Conservation (phyloP, 352 stramenopile genomes). For the Phytophthora palmivora region DNA sequence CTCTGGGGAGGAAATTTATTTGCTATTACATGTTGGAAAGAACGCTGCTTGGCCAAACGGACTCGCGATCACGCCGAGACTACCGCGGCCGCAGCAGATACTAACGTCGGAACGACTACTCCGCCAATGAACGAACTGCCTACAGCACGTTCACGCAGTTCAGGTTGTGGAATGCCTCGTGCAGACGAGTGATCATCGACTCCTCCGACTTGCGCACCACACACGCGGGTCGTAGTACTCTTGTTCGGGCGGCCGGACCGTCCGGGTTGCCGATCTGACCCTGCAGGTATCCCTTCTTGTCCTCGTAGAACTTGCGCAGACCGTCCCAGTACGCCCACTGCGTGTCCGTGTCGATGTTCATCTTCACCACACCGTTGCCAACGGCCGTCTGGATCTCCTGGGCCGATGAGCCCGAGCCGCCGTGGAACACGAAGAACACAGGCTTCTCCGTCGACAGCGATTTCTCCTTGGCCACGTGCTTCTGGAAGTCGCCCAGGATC, state of each 20-base stretch:
- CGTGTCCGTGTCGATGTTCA: constrained; percentile 99
- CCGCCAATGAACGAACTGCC: constrained; percentile 6
- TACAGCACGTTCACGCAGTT: constrained; percentile 67
- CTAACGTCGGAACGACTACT: constrained; percentile 20
- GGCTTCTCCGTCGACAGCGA: constrained; percentile 91
- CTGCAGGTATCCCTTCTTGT: constrained; percentile 98
- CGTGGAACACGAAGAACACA: constrained; percentile 99
- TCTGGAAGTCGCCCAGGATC: constrained; percentile 97
- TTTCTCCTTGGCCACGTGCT: constrained; percentile 81
- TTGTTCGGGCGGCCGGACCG: constrained; percentile 98
- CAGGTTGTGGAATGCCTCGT: constrained; percentile 93
- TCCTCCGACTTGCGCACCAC: constrained; percentile 97
- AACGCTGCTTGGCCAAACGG: constrained; percentile 7
- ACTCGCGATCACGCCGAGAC: not conserved
- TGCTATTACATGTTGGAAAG: constrained; percentile 39
- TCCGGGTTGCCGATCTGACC: constrained; percentile 98
- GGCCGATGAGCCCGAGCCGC: constrained; percentile 96
- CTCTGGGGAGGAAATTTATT: constrained; percentile 23
- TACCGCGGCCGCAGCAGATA: constrained; percentile 10
- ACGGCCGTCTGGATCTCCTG: constrained; percentile 97
- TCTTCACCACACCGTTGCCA: constrained; percentile 98
- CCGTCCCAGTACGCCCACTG: constrained; percentile 99
- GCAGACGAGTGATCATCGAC: constrained; percentile 92
- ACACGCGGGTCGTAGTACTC: constrained; percentile 99
- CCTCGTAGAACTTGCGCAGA: constrained; percentile 97